Conservation (phyloP, 371 early-diverging fungal genomes). For the Sporodiniella umbellata region DNA sequence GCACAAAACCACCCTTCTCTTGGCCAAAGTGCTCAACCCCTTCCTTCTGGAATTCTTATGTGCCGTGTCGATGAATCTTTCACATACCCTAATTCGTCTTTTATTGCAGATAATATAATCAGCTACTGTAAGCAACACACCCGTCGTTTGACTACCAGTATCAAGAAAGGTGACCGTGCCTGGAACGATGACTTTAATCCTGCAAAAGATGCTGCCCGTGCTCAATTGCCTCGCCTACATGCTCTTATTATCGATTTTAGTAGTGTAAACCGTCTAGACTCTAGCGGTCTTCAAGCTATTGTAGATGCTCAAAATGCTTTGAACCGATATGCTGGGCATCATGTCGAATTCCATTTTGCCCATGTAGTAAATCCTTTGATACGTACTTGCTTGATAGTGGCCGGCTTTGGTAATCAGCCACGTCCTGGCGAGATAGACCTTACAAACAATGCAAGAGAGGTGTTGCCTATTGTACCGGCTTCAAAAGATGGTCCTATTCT, state of each 20-base stretch:
- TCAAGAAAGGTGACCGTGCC: constrained; percentile 40
- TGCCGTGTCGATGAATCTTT: constrained; percentile 63
- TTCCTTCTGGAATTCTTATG: constrained; percentile 60
- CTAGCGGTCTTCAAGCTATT: constrained; percentile 63
- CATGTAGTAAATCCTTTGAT: constrained; percentile 38
- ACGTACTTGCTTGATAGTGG: constrained; percentile 35
- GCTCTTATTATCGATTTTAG: constrained; percentile 68
- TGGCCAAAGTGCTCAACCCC: constrained; percentile 26
- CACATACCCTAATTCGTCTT: constrained; percentile 68
- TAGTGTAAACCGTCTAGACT: constrained; percentile 60
- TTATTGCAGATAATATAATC: constrained; percentile 47
- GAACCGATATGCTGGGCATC: constrained; percentile 53
- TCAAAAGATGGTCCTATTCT: constrained; percentile 32
- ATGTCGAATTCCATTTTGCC: constrained; percentile 52
- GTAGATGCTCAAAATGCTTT: constrained; percentile 52
- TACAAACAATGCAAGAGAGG: background rate
- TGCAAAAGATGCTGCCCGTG: constrained; percentile 20
- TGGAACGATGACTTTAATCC: constrained; percentile 48
- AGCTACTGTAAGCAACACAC: constrained; percentile 36
- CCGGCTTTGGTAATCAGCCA: constrained; percentile 42
- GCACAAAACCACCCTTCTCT: constrained; percentile 39
- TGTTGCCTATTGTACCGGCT: constrained; percentile 42
- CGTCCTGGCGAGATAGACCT: constrained; percentile 1
- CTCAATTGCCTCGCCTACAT: constrained; percentile 44
- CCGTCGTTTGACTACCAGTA: constrained; percentile 16